Percentiles rank a stretch among this genome's conserved stretches.
Conservation (phyloP, 1,284 basidiomycete genomes). For the Sporisorium iseilematis-ciliati region DNA sequence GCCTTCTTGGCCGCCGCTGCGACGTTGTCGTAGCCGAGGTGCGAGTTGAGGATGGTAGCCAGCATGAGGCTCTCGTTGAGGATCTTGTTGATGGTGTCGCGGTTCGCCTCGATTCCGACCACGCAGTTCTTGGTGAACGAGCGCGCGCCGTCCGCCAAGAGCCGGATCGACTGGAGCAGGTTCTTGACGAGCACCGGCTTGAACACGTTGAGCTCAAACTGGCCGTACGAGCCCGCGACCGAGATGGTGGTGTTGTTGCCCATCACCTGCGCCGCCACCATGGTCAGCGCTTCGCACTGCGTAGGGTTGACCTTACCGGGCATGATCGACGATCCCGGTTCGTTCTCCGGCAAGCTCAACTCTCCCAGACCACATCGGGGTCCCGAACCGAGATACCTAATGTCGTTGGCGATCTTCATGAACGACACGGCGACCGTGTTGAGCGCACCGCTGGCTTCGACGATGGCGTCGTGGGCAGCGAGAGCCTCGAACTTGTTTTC, state of each 20-base stretch:
- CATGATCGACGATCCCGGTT: conserved; percentile 99
- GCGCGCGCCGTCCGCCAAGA: conserved; percentile 85
- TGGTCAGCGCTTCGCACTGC: conserved; percentile 95
- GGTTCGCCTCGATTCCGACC: conserved; percentile 94
- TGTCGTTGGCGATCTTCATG: conserved; percentile 99
- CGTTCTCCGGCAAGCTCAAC: conserved; percentile 94
- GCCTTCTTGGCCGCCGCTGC: conserved; percentile 99
- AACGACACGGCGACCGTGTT: conserved; percentile 94
- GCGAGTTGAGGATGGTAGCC: conserved; percentile 91
- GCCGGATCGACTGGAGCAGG: conserved; percentile 91
- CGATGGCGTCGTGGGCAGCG: conserved; percentile 95
- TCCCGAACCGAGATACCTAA: conserved; percentile 96
- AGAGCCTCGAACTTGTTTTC: conserved; percentile 99
- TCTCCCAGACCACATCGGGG: conserved; percentile 98
- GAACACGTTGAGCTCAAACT: conserved; percentile 99
- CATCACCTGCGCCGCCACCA: conserved; percentile 99
- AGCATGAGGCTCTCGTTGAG: conserved; percentile 91
- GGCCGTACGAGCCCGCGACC: conserved; percentile 92
- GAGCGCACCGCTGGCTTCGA: conserved; percentile 95
- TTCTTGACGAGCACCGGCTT: conserved; percentile 99
- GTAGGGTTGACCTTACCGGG: conserved; percentile 99
- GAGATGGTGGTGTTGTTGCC: conserved; percentile 96
- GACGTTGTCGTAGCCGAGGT: conserved; percentile 95
- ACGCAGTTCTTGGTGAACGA: conserved; percentile 96
- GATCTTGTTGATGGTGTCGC: conserved; percentile 87